Evolutionary conservation across 805 yeast genomes (phyloP).

Genomic region (Ogataea chonburiensis): DNA sequence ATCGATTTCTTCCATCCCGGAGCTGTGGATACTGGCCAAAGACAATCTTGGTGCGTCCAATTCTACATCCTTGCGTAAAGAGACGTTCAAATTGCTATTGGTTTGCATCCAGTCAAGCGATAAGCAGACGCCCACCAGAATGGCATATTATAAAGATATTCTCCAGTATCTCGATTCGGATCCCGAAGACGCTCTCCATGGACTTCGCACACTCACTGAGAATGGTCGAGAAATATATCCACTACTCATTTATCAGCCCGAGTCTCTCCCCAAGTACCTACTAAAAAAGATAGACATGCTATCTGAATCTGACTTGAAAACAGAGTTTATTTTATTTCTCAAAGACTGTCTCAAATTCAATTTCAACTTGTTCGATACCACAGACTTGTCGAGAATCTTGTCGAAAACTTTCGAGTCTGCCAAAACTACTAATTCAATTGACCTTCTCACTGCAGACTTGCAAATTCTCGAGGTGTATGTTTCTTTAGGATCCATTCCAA

Average conservation of each 20-base stretch:
- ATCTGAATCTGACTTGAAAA: slow-evolving; percentile 14
- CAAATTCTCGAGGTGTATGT: slow-evolving; percentile 17
- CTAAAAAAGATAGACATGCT: slow-evolving; percentile 9
- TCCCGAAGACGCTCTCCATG: slow-evolving; percentile 43
- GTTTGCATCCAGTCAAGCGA: slow-evolving; percentile 58
- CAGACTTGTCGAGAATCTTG: slow-evolving; percentile 13
- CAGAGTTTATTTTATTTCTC: slow-evolving; percentile 16
- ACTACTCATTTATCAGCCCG: slow-evolving; percentile 17
- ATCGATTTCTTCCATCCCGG: slow-evolving; percentile 60
- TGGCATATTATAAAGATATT: slow-evolving; percentile 62
- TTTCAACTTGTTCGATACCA: slow-evolving; percentile 19
- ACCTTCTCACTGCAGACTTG: slow-evolving; percentile 17
- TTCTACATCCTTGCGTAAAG: slow-evolving; percentile 39
- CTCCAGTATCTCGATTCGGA: slow-evolving; percentile 42
- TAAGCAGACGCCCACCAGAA: slow-evolving; percentile 44
- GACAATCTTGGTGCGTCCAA: slow-evolving; percentile 44
- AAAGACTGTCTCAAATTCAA: slow-evolving; percentile 25
- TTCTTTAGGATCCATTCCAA: slow-evolving; percentile 18
- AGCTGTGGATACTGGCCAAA: slow-evolving; percentile 71
- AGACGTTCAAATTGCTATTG: slow-evolving; percentile 51
- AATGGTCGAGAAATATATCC: slow-evolving; percentile 27
- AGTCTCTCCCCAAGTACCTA: slow-evolving; percentile 20
- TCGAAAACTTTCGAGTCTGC: slow-evolving; percentile 15
- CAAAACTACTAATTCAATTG: slow-evolving; percentile 12
- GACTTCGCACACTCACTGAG: slow-evolving; percentile 48